These are phyloP conservation scores for Starmerella stigmatis DNA, from an alignment of 805 yeast species.

Conservation along the genomic window DNA sequence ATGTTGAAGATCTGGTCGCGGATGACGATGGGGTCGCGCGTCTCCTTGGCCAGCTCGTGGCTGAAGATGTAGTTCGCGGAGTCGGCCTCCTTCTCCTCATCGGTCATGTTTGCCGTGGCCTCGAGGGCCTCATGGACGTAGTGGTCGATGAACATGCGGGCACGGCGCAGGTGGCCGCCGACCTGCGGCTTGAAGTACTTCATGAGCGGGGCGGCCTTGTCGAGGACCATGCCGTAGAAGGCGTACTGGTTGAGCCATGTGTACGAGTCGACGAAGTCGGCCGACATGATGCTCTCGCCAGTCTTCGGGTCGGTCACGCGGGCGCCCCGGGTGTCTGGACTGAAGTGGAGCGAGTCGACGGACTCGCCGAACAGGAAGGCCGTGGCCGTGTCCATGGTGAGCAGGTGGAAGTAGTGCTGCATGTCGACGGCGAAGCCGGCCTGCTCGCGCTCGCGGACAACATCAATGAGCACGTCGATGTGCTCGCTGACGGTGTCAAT, in stretches of 20 bases:
- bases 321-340: slow-evolving; percentile 1
- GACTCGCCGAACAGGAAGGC: slow-evolving; percentile 20
- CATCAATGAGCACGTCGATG: slow-evolving; percentile 21
- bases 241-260: slow-evolving; percentile 13
- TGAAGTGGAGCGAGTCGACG: slow-evolving; percentile 12
- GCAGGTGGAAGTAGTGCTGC: slow-evolving; percentile 19
- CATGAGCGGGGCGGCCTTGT: slow-evolving; percentile 9
- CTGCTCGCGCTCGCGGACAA: slow-evolving; percentile 5
- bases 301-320: slow-evolving; percentile 2
- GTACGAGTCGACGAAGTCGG: slow-evolving; percentile 23
- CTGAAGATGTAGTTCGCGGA: slow-evolving; percentile 33
- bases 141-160: slow-evolving; percentile 32
- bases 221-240: slow-evolving; percentile 5
- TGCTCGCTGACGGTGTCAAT: slow-evolving; percentile 26
- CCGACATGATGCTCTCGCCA: slow-evolving; percentile 21
- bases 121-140: slow-evolving; percentile 34
- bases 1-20: slow-evolving; percentile 40
- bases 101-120: slow-evolving; percentile 9
- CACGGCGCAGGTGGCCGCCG: slow-evolving; percentile 27
- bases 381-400: slow-evolving; percentile 27
- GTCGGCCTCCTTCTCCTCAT: slow-evolving; percentile 3
- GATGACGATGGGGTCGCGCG: slow-evolving; percentile 36
- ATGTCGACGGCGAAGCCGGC: slow-evolving; percentile 15
- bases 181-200: slow-evolving; percentile 25
- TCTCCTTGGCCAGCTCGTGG: slow-evolving; percentile 38